These are phyloP conservation scores for Zopfia rhizophila DNA, from an alignment of 2,329 filamentous ascomycete species.

Conservation along the genomic window DNA sequence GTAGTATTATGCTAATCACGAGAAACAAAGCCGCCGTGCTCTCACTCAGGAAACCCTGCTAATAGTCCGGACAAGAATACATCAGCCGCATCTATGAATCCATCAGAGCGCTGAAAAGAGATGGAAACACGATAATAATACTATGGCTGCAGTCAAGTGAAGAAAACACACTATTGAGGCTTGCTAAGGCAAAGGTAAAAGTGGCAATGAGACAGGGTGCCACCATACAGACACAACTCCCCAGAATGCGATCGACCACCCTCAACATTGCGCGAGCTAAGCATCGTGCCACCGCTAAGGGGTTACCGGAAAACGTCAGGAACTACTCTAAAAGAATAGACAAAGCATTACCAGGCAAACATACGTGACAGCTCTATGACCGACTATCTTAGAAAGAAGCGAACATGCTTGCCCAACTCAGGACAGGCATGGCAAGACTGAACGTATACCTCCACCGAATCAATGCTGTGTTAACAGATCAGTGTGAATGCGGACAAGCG, in stretches of 20 bases:
- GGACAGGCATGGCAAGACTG: constrained; percentile 19
- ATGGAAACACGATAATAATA: constrained; percentile 16
- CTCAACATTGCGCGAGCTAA: constrained; percentile 18
- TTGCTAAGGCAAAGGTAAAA: constrained; percentile 19
- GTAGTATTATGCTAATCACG: constrained; percentile 18
- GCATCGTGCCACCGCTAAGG: constrained; percentile 16
- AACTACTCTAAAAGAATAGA: constrained; percentile 16
- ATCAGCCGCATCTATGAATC: constrained; percentile 18
- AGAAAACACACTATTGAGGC: constrained; percentile 16
- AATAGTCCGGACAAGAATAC: constrained; percentile 16
- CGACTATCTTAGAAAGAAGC: constrained; percentile 14
- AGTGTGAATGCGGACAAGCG: constrained; percentile 13
- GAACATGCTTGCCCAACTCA: constrained; percentile 18
- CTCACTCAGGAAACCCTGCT: constrained; percentile 16
- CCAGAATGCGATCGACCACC: constrained; percentile 16
- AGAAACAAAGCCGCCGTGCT: constrained; percentile 22
- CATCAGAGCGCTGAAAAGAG: constrained; percentile 15
- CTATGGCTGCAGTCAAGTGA: constrained; percentile 21
- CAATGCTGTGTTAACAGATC: constrained; percentile 13
- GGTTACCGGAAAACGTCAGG: constrained; percentile 14
- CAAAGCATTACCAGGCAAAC: constrained; percentile 18
- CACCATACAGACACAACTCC: constrained; percentile 14
- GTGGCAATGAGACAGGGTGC: constrained; percentile 12
- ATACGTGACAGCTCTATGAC: constrained; percentile 17
- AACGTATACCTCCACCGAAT: constrained; percentile 19